Evolutionary conservation across 768 basidiomycete genomes (phyloP), one percentile per base, ranked within the genome.

Genomic region (Strobilomyces echinocephalus): DNA sequence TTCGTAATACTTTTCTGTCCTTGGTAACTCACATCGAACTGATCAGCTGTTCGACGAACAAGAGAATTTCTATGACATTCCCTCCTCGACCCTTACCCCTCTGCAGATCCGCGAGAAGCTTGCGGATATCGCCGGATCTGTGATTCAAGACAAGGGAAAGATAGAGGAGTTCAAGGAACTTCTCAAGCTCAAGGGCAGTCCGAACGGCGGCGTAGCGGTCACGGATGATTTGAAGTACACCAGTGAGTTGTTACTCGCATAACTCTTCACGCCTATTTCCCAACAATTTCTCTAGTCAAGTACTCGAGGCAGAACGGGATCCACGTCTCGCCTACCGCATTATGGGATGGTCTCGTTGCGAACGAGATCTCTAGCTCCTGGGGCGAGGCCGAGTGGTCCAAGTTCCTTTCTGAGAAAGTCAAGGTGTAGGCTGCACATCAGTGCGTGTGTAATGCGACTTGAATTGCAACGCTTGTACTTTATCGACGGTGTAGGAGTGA

Each of bases 171-270:
- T 94, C 64, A 77, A 74, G 52, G 84, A 85, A 14, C 77, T 85
- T 43, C 70, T 95, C 31, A 75, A 72, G 33, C 73, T 85, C 21
- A 87, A 87, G 65, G 67, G 75, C 15, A 71, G 74, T 6, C 82
- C 84, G 1, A 95, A 97, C 60, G 90, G 88, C 11, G 92, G 92
- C 0, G 80, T 80, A n/a, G 84, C 74, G 4, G 86, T 91, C 24
- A 91, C 90, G 0, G 84, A 91, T 55, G 89, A 90, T 59, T 73
- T 97, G 56, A 97, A 95, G 72, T 91, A 93, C 65, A 85, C 81
- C n/a, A 79, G 93, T 94, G 63, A 50, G 87, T 74, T 12, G 2
- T 11, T 10, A 11, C 18, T 7, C 10, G n/a, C n/a, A n/a, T n/a
- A n/a, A 5, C 7, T 5, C n/a, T 42, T 34, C 12, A 33, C 12